These are phyloP conservation scores for Sporothrix protearum DNA, from an alignment of 2,329 filamentous ascomycete genomes.

Conservation along the genomic window DNA sequence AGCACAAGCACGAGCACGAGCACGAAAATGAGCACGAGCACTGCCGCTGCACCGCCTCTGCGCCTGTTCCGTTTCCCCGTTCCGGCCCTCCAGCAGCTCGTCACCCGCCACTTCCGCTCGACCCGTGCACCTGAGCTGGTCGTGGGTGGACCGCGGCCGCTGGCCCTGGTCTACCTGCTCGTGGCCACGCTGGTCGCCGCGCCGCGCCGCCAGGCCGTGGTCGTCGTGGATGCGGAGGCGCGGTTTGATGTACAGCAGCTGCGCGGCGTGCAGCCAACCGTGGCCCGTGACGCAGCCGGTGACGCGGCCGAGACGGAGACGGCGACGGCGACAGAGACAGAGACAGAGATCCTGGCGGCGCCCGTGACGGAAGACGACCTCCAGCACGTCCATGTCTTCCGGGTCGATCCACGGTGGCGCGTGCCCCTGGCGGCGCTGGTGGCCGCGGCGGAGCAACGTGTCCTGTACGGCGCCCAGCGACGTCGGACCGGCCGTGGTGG, in stretches of 20 bases:
- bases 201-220: conserved; percentile 47
- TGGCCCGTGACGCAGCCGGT: too few species aligned
- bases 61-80: conserved; percentile 38
- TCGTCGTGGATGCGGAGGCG: conserved; percentile 54
- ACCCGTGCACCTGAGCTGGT: conserved; percentile 48
- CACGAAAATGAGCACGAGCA: too few species aligned
- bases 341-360: not conserved
- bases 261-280: conserved; percentile 30
- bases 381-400: conserved; percentile 50
- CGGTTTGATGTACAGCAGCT: conserved; percentile 54
- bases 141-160: conserved; percentile 48
- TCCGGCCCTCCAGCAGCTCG: conserved; percentile 46
- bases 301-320: too few species aligned
- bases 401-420: conserved; percentile 36
- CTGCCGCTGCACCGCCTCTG: conserved; percentile 16
- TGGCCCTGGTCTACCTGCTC: conserved; percentile 56
- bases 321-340: not conserved
- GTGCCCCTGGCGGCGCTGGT: conserved; percentile 36
- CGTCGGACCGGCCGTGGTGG: conserved; percentile 54
- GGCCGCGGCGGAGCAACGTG: conserved; percentile 43
- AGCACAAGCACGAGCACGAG: too few species aligned
- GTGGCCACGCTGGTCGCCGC: conserved; percentile 49
- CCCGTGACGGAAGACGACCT: conserved; percentile 38
- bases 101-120: conserved; percentile 45
- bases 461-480: conserved; percentile 48